Conservation (phyloP, 2,329 filamentous ascomycete genomes). For the Alternaria consortialis region DNA sequence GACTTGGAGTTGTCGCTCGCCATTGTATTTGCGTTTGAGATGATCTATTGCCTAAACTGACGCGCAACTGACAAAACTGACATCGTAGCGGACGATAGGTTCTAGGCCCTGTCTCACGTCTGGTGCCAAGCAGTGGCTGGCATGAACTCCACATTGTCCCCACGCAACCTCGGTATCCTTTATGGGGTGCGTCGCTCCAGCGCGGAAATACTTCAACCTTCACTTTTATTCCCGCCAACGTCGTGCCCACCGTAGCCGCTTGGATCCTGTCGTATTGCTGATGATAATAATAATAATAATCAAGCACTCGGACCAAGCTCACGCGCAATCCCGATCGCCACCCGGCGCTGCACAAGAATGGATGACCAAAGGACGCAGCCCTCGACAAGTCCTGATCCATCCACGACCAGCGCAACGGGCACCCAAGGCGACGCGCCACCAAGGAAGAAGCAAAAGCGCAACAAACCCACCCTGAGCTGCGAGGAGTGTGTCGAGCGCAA, state of each 20-base stretch:
- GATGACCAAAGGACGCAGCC: slow-evolving; percentile 24
- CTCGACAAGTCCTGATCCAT: slow-evolving; percentile 33
- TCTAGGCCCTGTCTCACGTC: too few relatives aligned
- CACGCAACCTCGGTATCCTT: slow-evolving; percentile 19
- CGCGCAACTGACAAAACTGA: neutral
- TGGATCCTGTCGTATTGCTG: slow-evolving; percentile 11
- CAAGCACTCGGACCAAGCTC: slow-evolving; percentile 4
- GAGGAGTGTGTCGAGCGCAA: slow-evolving; percentile 83
- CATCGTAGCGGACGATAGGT: neutral
- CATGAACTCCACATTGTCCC: slow-evolving; percentile 16
- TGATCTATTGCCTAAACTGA: neutral
- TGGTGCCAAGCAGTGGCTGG: slow-evolving; percentile 30
- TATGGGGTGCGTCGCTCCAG: slow-evolving; percentile 17
- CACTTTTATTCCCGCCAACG: slow-evolving; percentile 40
- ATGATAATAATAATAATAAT: neutral
- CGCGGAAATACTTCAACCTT: slow-evolving; percentile 30
- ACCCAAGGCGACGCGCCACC: slow-evolving; percentile 45
- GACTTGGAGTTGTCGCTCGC: neutral
- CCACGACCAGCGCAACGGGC: slow-evolving; percentile 17
- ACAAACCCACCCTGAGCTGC: slow-evolving; percentile 83
- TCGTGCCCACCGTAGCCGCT: slow-evolving; percentile 28
- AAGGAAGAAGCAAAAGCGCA: slow-evolving; percentile 80
- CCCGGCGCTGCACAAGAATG: slow-evolving; percentile 3
- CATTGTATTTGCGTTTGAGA: neutral
- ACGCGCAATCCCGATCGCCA: neutral